Base-by-base conservation (phyloP, 352 stramenopile species). In the Hyphochytrium catenoides region DNA sequence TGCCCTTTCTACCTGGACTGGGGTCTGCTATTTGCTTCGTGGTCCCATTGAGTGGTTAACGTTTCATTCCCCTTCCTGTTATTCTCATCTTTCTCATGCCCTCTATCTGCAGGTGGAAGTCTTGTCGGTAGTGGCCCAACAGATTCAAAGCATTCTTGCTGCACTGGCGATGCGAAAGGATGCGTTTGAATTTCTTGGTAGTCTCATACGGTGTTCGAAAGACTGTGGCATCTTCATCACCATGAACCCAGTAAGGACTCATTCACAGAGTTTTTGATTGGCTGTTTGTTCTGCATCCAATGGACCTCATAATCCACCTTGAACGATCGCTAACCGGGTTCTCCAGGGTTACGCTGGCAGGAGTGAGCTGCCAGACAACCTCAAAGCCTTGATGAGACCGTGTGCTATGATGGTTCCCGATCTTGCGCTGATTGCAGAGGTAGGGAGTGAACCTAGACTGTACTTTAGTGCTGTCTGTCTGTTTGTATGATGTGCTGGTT, bases 221-320 rank as follows among this genome's bases (percentile, higher is more conserved):
- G 82, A 82, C 36, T 78, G 81, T 58, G 73, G 71, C n/a, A 84
- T 89, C 36, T 88, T 86, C 41, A 85, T 88, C 39, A 89, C 73
- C 2, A 88, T 88, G 72, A 88, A 88, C 30, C 74, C 74, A 15
- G 46, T n/a, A n/a, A n/a, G n/a, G n/a, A n/a, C n/a, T n/a, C n/a
- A n/a, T n/a, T n/a, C n/a, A n/a, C n/a, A n/a, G n/a, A n/a, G n/a
- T n/a, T n/a, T n/a, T n/a, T n/a, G n/a, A n/a, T n/a, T n/a, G n/a
- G n/a, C n/a, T n/a, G n/a, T n/a, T n/a, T n/a, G n/a, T n/a, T n/a
- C n/a, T n/a, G n/a, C n/a, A n/a, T n/a, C n/a, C n/a, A n/a, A n/a
- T n/a, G n/a, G n/a, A n/a, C n/a, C n/a, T n/a, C n/a, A n/a, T n/a
- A n/a, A n/a, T n/a, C n/a, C n/a, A n/a, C n/a, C n/a, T n/a, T n/a